These are phyloP conservation scores for Dendrobium officinale DNA, from an alignment of 106 monocot genomes.

Conservation along the genomic window DNA sequence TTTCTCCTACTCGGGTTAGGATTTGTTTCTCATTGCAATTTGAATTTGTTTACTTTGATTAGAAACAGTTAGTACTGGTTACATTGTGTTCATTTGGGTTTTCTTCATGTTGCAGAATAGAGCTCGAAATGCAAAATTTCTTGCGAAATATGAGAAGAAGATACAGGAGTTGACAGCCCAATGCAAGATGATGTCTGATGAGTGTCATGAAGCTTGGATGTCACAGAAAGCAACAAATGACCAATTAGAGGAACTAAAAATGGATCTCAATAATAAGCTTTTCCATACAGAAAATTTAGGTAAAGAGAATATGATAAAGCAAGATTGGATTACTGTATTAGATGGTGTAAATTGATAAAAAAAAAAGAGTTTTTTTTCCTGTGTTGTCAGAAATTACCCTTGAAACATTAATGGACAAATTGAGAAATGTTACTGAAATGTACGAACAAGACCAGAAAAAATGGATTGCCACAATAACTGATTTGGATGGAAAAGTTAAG, in stretches of 20 bases:
- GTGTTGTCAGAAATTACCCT: conserved; percentile 40
- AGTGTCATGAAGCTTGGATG: conserved; percentile 81
- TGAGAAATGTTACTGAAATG: conserved; percentile 34
- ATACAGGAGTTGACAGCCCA: conserved; percentile 54
- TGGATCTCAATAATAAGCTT: conserved; percentile 50
- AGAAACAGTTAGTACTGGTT: background rate
- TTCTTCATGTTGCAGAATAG: conserved; percentile 37
- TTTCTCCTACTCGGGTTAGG: conserved; percentile 53
- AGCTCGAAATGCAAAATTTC: conserved; percentile 25
- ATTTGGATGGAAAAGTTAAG: conserved; percentile 64
- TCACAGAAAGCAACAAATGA: conserved; percentile 50
- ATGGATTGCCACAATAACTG: conserved; percentile 42
- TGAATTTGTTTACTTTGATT: background rate
- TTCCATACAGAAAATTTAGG: conserved; percentile 50
- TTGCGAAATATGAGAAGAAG: conserved; percentile 61
- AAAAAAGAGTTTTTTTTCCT: background rate
- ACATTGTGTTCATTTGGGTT: background rate
- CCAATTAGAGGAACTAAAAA: conserved; percentile 50
- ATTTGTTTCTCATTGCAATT: background rate
- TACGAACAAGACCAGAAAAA: conserved; percentile 50
- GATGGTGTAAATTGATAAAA: background rate
- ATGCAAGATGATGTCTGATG: conserved; percentile 59
- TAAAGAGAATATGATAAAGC: conserved; percentile 13
- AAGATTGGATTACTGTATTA: background rate
- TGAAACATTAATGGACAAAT: conserved; percentile 31